A percentile compares a stretch with the other conserved stretches of the same genome.
phyloP scores from a whole-genome alignment of 768 basidiomycete genomes.

The Paxillus involutus region DNA sequence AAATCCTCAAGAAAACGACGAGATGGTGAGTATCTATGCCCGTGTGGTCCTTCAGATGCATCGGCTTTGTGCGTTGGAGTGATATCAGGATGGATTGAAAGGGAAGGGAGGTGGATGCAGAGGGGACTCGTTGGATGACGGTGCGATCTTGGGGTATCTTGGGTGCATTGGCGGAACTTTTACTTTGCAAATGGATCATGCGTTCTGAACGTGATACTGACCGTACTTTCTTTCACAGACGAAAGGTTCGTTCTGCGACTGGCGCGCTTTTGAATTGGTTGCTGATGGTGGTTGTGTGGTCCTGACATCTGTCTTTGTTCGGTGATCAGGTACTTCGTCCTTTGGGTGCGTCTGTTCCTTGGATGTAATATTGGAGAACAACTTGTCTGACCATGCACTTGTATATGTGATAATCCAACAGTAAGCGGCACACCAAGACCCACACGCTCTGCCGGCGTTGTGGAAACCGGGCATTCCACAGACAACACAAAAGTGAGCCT shows the following conservation, averaged over 20 bases:
- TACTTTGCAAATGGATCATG: neutral
- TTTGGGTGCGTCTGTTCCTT: constrained; percentile 68
- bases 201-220: constrained; percentile 9
- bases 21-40: constrained; percentile 44
- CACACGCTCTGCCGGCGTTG: constrained; percentile 98
- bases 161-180: neutral
- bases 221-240: constrained; percentile 50
- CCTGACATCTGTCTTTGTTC: neutral
- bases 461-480: constrained; percentile 94
- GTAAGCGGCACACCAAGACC: constrained; percentile 96
- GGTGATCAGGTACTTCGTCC: constrained; percentile 85
- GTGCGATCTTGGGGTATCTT: constrained; percentile 7
- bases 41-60: constrained; percentile 9
- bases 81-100: constrained; percentile 34
- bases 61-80: constrained; percentile 1
- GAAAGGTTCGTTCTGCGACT: constrained; percentile 63
- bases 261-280: neutral
- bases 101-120: constrained; percentile 15
- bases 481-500: constrained; percentile 91
- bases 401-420: constrained; percentile 29
- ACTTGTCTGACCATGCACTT: neutral
- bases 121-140: constrained; percentile 33
- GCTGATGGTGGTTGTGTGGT: constrained; percentile 7
- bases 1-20: constrained; percentile 37
- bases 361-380: neutral